Base-by-base conservation (phyloP, 805 yeast genomes). In the Scheffersomyces spartinae region DNA sequence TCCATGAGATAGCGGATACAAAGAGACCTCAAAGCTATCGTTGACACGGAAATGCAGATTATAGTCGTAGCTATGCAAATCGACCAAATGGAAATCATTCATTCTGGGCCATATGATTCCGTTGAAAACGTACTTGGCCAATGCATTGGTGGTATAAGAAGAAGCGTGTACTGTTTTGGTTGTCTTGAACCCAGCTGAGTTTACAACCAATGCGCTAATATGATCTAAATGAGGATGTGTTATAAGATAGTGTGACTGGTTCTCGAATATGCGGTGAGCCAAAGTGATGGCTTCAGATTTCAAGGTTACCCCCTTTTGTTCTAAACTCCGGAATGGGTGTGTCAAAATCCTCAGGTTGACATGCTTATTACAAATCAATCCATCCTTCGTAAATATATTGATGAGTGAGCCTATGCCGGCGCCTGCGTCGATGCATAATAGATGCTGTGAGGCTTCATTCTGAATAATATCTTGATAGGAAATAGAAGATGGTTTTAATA, bases 151-250 rank as follows among this genome's bases (percentile, higher is more conserved):
- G 0, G 88, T 74, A 15, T 56, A 47, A 0, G 43, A 34, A 3
- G 73, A 48, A 0, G 84, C 94, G 33, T 59, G 67, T 4, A 83
- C 43, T 3, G 40, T 38, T 39, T 68, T 75, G 6, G 20, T 33
- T 27, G 29, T 18, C 9, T 25, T 15, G 35, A 68, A 61, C 9
- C 64, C 60, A 0, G 94, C 82, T 3, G 86, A 70, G 42, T 84
- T 84, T 26, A 85, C 51, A 0, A 76, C 70, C 24, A 85, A 43
- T 0, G 78, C 81, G 7, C 67, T 45, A 9, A 83, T 60, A 45
- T 85, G 96, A 47, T 85, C 96, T 26, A 85, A 43, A 49, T 85
- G 96, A 0, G 88, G 71, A 48, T 85, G 96, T 1, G 95, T 71
- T 15, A 85, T 64, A 24, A 76, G 53, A 34, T 64, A 71, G 17